Evolutionary conservation across 306 rosid genomes (phyloP).

Genomic region (Cucumis melo): DNA sequence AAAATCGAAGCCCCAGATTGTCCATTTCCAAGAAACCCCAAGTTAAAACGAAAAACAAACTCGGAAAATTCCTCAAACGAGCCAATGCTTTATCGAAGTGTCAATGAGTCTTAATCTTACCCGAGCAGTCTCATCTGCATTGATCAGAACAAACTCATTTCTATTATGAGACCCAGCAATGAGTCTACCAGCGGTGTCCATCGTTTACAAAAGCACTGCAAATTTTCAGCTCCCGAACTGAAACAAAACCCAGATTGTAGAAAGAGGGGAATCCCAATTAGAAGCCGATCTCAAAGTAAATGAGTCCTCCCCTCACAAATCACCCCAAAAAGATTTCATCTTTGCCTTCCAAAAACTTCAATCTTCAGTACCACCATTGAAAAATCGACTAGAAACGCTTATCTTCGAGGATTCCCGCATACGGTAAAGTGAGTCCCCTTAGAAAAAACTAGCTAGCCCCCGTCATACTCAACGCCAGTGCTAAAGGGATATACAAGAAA

Average conservation of each 20-base stretch:
- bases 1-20: background rate
- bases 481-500: constrained; percentile 8
- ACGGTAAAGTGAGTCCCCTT: background rate
- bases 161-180: constrained; percentile 96
- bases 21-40: constrained; percentile 1
- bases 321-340: constrained; percentile 19
- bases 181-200: constrained; percentile 87
- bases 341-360: constrained; percentile 15
- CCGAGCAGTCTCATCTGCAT: constrained; percentile 88
- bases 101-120: constrained; percentile 17
- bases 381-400: constrained; percentile 15
- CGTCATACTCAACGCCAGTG: constrained; percentile 26
- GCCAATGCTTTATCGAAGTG: background rate
- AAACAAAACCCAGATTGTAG: constrained; percentile 1
- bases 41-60: background rate
- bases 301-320: constrained; percentile 4
- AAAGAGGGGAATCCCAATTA: background rate
- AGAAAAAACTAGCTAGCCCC: constrained; percentile 29
- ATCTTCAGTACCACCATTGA: constrained; percentile 14
- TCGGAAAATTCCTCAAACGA: background rate
- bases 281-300: constrained; percentile 19
- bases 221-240: background rate
- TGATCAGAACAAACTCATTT: constrained; percentile 93
- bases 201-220: constrained; percentile 12
- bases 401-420: background rate